Evolutionary conservation across 495 filamentous ascomycete species (phyloP).

Genomic region (Aspergillus asperescens): DNA sequence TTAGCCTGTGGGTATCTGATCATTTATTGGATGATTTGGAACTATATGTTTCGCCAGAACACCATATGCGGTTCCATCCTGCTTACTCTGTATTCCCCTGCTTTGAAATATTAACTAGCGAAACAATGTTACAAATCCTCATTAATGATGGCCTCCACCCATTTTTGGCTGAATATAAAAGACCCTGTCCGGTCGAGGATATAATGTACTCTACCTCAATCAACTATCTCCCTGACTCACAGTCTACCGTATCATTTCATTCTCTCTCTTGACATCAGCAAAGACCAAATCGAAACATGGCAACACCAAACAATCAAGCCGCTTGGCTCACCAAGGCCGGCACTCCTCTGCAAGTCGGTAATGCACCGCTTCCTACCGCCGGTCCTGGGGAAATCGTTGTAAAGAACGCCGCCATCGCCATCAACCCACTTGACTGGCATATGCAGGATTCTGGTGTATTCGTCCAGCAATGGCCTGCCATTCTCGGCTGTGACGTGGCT

Average conservation of each 20-base stretch:
- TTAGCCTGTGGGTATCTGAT: too few relatives aligned
- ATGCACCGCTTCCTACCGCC: constrained; percentile 30
- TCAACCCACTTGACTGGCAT: constrained; percentile 40
- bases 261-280: background rate
- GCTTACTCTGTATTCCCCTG: too few relatives aligned
- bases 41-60: too few relatives aligned
- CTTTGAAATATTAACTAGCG: too few relatives aligned
- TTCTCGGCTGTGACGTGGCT: constrained; percentile 40
- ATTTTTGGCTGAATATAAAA: too few relatives aligned
- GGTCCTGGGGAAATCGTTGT: constrained; percentile 33
- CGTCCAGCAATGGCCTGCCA: constrained; percentile 26
- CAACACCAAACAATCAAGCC: constrained; percentile 31
- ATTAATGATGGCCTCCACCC: too few relatives aligned
- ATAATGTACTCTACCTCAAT: background rate
- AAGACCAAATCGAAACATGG: too few relatives aligned
- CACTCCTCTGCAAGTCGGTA: constrained; percentile 29
- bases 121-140: too few relatives aligned
- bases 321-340: constrained; percentile 33
- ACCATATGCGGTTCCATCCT: too few relatives aligned
- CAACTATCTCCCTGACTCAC: background rate
- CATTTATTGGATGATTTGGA: too few relatives aligned
- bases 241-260: background rate
- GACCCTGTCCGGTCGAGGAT: background rate
- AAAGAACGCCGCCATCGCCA: constrained; percentile 36
- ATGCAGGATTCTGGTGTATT: constrained; percentile 24